These are phyloP conservation scores for Ilyonectria sp. DNA, from an alignment of 2,329 filamentous ascomycete genomes.

Conservation along the genomic window DNA sequence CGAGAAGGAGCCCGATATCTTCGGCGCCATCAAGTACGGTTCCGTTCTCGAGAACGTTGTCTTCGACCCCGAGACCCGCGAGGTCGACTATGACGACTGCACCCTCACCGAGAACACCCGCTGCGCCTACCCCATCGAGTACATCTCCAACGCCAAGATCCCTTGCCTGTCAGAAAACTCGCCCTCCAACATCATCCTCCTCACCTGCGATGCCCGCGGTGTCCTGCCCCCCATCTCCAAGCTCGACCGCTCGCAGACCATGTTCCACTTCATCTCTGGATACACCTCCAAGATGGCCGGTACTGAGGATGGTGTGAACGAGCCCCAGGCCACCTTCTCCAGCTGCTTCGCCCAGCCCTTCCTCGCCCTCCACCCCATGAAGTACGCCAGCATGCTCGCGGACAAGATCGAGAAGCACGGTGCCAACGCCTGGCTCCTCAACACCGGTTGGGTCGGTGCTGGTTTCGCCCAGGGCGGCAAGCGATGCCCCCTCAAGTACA, in stretches of 20 bases:
- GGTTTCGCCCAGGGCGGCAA: constrained; percentile 92
- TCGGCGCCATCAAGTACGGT: constrained; percentile 94
- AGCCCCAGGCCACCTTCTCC: constrained; percentile 98
- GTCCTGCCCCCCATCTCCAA: constrained; percentile 98
- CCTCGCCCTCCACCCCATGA: constrained; percentile 98
- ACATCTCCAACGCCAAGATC: constrained; percentile 99
- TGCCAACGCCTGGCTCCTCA: constrained; percentile 97
- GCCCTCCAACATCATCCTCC: constrained; percentile 97
- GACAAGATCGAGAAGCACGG: constrained; percentile 98
- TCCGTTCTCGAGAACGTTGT: constrained; percentile 99
- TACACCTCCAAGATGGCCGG: constrained; percentile 99
- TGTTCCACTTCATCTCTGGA: constrained; percentile 99
- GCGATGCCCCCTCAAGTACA: constrained; percentile 98
- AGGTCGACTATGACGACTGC: constrained; percentile 94
- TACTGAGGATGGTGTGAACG: constrained; percentile 95
- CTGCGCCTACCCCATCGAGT: constrained; percentile 98
- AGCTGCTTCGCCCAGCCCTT: constrained; percentile 99
- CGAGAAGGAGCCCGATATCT: constrained; percentile 99
- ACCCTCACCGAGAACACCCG: constrained; percentile 99
- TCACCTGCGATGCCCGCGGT: constrained; percentile 97
- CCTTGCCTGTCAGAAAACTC: constrained; percentile 90
- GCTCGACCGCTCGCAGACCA: constrained; percentile 93
- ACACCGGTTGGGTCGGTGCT: constrained; percentile 97
- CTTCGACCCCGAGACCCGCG: constrained; percentile 88
- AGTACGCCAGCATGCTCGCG: constrained; percentile 97